Evolutionary conservation across 345 rosid species (phyloP), one percentile per base, ranked within the genome.

Genomic region (Litchi chinensis): DNA sequence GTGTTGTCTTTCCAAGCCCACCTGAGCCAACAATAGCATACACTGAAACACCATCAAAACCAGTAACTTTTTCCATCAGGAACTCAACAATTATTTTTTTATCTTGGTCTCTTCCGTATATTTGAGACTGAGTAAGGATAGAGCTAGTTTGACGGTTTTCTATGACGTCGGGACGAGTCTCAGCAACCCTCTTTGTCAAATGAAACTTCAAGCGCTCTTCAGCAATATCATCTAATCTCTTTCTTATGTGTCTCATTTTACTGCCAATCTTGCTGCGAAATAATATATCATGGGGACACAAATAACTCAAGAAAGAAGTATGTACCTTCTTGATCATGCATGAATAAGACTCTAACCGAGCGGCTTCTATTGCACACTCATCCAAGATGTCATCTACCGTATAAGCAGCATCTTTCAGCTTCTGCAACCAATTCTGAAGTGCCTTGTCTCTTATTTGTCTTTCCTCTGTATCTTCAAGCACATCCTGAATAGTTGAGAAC

Each of bases 371-470:
- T 54, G 59, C 12, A 10, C 59, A 54, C 59, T 54, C 22, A 70
- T 6, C 41, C 44, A 41, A 41, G 8, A 8, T 41, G 44, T 41
- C 44, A 41, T 41, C 44, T 5, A 41, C 44, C 50, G 16, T 32
- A 8, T 50, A 24, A 26, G 43, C 62, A 48, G 74, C 74, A 16
- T 24, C 74, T 50, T 70, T 70, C 15, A 70, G 74, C 43, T 26
- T 50, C 3, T 62, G 59, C 39, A 69, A 50, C 73, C 73, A 69
- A 69, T 69, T 44, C 57, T 24, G 73, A n/a, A 69, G 44, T 32
- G 37, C 37, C 37, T 32, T 32, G 37, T 32, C 37, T 32, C 37
- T 32, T 32, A 32, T 32, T 32, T 32, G 37, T 3, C 37, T 32
- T 32, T 32, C 37, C 37, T 32, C 37, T 32, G 37, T 3, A 32